These are phyloP conservation scores for Jimgerdemannia flammicorona DNA, from an alignment of 192 early-diverging fungal species.

Conservation along the genomic window DNA sequence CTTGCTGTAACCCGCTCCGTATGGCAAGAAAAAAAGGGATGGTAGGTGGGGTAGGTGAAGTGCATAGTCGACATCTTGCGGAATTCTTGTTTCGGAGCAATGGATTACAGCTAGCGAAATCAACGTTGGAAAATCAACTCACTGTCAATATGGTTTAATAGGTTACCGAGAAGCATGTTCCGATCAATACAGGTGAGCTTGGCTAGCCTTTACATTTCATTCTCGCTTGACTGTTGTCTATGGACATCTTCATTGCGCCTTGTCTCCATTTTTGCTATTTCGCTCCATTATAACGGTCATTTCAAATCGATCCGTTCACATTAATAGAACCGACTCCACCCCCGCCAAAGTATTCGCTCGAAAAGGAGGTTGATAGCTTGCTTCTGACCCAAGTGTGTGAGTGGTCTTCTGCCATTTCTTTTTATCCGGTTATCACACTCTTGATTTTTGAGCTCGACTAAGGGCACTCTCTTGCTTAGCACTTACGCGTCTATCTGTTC, in stretches of 20 bases:
- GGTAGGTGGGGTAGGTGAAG: not conserved
- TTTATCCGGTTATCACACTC: too few species aligned
- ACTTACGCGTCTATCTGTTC: not conserved
- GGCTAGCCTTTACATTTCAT: too few species aligned
- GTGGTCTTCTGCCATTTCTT: too few species aligned
- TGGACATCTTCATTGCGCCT: too few species aligned
- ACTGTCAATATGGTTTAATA: too few species aligned
- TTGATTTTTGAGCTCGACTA: not conserved
- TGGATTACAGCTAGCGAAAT: too few species aligned
- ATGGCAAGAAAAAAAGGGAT: not conserved
- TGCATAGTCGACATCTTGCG: not conserved
- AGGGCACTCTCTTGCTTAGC: not conserved
- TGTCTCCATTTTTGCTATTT: too few species aligned
- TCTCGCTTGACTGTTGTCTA: too few species aligned
- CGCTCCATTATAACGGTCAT: too few species aligned
- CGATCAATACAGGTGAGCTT: too few species aligned
- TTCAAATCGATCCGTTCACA: constrained; percentile 1
- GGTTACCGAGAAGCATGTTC: too few species aligned
- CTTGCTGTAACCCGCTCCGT: not conserved
- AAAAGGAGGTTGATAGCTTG: constrained; percentile 21
- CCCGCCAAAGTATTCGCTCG: constrained; percentile 2
- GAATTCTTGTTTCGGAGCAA: not conserved
- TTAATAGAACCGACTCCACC: not conserved
- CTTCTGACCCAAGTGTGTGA: constrained; percentile 14
- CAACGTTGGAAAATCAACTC: too few species aligned